Evolutionary conservation across 2,329 filamentous ascomycete species (phyloP), one percentile per base, ranked within the genome.

Genomic region (Fusarium poae): DNA sequence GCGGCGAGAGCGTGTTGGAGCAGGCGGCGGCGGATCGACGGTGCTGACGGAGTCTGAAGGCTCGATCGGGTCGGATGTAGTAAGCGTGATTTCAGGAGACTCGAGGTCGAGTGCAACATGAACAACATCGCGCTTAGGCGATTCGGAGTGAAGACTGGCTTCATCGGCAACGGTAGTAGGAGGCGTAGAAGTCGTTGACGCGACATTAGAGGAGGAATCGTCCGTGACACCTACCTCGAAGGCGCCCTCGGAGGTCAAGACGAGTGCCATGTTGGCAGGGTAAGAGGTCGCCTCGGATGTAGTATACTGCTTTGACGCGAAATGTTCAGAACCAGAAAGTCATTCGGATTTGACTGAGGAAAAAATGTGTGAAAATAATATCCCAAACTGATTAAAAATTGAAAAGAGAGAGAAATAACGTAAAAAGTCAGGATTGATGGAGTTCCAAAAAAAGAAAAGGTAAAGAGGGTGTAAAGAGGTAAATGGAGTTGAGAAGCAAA

Each of bases 131-230:
- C 79, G 77, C 65, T 81, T 82, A 34, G 79, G 76, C 34, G 76
- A 67, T 52, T 80, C 79, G 40, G 85, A 86, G 55, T 83, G 82
- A 58, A 89, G 80, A 79, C 88, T 91, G 62, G 82, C 83, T 72
- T 82, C 84, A 76, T 91, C 89, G 74, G 85, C 86, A 70, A 89
- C 81, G 70, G 88, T 91, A 49, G 89, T 92, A 25, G 89, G 88
- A 46, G 90, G 89, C 59, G 90, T 91, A 21, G 87, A 90, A 72
- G 82, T 85, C 27, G 83, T 80, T 50, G 86, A 87, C 81, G 85
- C 85, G 82, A 85, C 80, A 72, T 86, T 79, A 74, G 81, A 84
- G 51, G 82, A 83, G 44, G 78, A 78, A 62, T 84, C 82, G 55
- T 75, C 73, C 29, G 62, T 65, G 53, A 46, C 63, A 59, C 59